Evolutionary conservation across 2,329 filamentous ascomycete species (phyloP), one percentile per base, ranked within the genome.

Genomic region (Neopestalotiopsis rosae): DNA sequence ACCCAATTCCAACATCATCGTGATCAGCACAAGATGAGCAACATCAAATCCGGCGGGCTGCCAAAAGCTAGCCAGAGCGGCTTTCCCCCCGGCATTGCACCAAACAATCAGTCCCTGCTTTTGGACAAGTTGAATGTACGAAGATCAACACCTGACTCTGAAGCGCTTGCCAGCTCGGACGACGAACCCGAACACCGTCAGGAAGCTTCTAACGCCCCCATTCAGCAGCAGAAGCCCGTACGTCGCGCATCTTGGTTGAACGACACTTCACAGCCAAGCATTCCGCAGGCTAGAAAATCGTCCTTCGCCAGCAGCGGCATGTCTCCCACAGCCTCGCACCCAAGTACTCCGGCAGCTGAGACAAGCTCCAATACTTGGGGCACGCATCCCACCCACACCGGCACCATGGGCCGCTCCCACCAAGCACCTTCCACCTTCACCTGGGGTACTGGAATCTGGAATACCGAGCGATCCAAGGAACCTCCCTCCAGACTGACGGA

Each of bases 111-210:
- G 69, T 89, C 89, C 52, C 83, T 91, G 52, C 82, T 93, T 62
- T 85, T 94, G 42, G 93, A 95, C 65, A 96, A 94, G 79, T 86
- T 92, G 64, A 92, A 93, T 75, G 87, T 91, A 68, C 90, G 95
- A 74, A 92, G 93, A 67, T 94, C 94, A 7, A 98, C 95, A 1
- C 95, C 95, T 28, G 96, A 98, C 78, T 98, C 95, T 3, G 95
- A 98, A 79, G 95, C 94, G 65, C 84, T 98, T 69, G 94, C 92
- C 66, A 98, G 95, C 73, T 98, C 95, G 13, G 96, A 98, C 79
- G 96, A 98, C 79, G 96, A 99, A 80, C 87, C 85, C 68, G 92
- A 97, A 73, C 86, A 88, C 73, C 85, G 85, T 59, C 84, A 88
- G 73, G 88, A 87, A 68, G 80, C 77, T 75, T 81, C 81, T 71